Evolutionary conservation across 495 filamentous ascomycete species (phyloP).

Genomic region (Cercophora scortea): DNA sequence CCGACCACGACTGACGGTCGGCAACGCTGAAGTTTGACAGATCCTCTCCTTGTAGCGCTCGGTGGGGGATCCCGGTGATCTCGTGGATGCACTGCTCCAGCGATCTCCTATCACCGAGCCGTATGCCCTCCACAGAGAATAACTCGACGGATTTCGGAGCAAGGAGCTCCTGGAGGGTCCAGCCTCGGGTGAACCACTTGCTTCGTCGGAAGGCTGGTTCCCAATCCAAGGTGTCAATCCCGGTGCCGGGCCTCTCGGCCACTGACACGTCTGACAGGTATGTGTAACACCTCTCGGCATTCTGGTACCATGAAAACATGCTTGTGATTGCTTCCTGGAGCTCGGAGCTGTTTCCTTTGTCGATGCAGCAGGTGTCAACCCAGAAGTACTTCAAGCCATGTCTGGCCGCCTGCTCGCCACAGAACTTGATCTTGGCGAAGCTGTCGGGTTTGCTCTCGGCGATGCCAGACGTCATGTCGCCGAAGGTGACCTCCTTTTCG

Average conservation of each 20-base stretch:
- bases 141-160: constrained; percentile 3
- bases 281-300: constrained; percentile 20
- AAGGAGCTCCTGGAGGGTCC: neutral
- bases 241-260: neutral
- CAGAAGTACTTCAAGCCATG: constrained; percentile 9
- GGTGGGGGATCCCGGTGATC: neutral
- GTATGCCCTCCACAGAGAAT: neutral
- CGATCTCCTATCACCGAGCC: neutral
- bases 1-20: no score
- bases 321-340: constrained; percentile 20
- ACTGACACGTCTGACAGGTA: constrained; percentile 20
- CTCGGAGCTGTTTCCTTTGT: constrained; percentile 12
- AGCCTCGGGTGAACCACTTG: constrained; percentile 3
- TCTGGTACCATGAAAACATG: constrained; percentile 26
- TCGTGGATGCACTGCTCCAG: neutral
- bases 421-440: constrained; percentile 23
- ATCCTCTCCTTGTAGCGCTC: neutral
- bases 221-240: neutral
- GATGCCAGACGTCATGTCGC: constrained; percentile 10
- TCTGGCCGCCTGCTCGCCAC: constrained; percentile 18
- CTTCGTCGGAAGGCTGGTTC: neutral
- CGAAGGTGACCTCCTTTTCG: constrained; percentile 14
- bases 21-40: neutral
- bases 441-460: constrained; percentile 13
- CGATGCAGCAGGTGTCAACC: constrained; percentile 2